phyloP scores from a whole-genome alignment of 306 rosid genomes.

The Inga leiocalycina region DNA sequence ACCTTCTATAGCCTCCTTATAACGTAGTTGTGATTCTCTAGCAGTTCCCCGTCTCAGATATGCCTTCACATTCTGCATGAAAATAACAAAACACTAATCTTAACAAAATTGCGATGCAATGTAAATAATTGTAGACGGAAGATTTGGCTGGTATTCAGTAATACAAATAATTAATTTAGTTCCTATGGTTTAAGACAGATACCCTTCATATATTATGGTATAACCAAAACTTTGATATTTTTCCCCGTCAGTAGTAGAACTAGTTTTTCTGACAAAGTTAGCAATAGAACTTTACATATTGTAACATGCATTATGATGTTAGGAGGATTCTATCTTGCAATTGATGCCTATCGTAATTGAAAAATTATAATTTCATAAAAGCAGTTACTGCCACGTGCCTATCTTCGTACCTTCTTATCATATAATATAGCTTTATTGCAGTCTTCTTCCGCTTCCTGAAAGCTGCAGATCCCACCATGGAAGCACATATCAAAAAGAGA shows the following conservation, averaged over 20 bases:
- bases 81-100: slow-evolving; percentile 13
- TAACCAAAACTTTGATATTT: neutral
- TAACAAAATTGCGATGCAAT: neutral
- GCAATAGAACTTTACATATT: neutral
- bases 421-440: slow-evolving; percentile 68
- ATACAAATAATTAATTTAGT: slow-evolving; percentile 4
- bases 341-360: neutral
- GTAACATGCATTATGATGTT: neutral
- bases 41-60: slow-evolving; percentile 91
- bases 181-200: neutral
- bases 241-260: neutral
- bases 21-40: slow-evolving; percentile 65
- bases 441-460: slow-evolving; percentile 92
- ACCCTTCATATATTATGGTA: slow-evolving; percentile 4
- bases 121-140: neutral
- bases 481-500: slow-evolving; percentile 19
- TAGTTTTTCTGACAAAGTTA: neutral
- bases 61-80: slow-evolving; percentile 86
- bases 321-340: neutral
- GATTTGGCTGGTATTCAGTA: neutral
- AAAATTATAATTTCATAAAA: slow-evolving; percentile 3
- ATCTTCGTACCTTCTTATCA: slow-evolving; percentile 77
- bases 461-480: slow-evolving; percentile 54
- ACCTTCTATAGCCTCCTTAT: slow-evolving; percentile 80
- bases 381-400: slow-evolving; percentile 7